Evolutionary conservation across 2,329 filamentous ascomycete species (phyloP), one percentile per base, ranked within the genome.

Genomic region (Penicillium sp.): DNA sequence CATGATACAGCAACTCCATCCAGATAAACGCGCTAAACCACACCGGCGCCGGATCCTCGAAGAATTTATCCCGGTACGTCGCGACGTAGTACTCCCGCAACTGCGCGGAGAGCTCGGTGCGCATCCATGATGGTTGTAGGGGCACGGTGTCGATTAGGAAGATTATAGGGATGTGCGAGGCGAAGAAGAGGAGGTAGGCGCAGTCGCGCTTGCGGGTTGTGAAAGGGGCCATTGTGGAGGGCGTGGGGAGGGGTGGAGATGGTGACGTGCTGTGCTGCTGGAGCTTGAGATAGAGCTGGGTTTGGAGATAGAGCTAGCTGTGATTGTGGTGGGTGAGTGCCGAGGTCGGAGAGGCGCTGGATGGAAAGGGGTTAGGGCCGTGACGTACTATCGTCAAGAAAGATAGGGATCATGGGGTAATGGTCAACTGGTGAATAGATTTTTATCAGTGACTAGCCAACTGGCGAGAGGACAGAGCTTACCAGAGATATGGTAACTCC

Each of bases 11-110:
- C 2, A 85, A 70, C 71, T 91, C 88, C 70, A 89, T 82, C 72
- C 81, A 83, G 28, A 83, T 81, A 70, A 86, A 88, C 15, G 79
- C 66, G 12, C 76, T 77, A 71, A 90, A 90, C 83, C 86, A 91
- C 4, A 80, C 73, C 42, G 87, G 87, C 1, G 66, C 57, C 13
- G 86, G 81, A 8, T 78, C 70, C 37, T 82, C 79, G 77, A 90
- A 89, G 79, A 89, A 89, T 57, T 83, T 85, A 70, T 91, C 88
- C 15, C 82, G 80, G 73, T 89, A 89, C 1, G 82, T 88, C 1
- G 77, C 72, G 62, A 89, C 79, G 74, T 90, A 89, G 75, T 79
- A 89, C 2, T 76, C 70, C 61, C 85, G 84, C 2, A 90, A 63
- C 0, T 73, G 63, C 45, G 73, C 72, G 68, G 88, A 82, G 71